Evolutionary conservation across 257 asterid species (phyloP), one percentile per base, ranked within the genome.

Genomic region (Solanum infundibuliforme): DNA sequence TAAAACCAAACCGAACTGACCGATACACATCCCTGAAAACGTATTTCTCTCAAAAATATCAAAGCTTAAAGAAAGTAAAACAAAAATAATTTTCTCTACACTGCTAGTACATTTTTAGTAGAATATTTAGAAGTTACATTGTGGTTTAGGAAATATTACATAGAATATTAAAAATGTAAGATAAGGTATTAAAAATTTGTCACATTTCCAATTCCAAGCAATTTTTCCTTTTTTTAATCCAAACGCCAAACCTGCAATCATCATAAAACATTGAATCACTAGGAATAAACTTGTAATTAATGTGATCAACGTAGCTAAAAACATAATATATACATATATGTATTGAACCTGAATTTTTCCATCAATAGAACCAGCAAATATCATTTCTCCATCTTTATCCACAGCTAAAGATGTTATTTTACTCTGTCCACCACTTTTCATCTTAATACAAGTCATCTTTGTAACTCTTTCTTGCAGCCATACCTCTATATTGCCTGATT

Each of bases 311-410:
- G 46, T 31, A 84, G 36, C 43, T 31, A 35, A 62, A 14, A 39
- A 7, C 35, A 69, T n/a, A n/a, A 25, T 68, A 68, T 27, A 41
- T 38, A 5, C 6, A 36, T 41, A 5, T 10, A 1, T 20, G 60
- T 34, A 29, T 34, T 31, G 75, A 84, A 95, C 98, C 97, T 93
- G 97, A 43, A 94, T 91, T 91, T 88, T 94, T 76, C 96, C 98
- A 72, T 95, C 98, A 0, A 93, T 91, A 27, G 93, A 93, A 32
- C 95, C 98, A 9, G 95, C 93, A 86, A 94, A 95, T 32, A 94
- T 94, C 95, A 93, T 94, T 43, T 94, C 95, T 25, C 95, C 96
- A 38, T 92, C 92, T 32, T 81, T 29, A 87, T 94, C 98, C 5
- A 94, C 90, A 27, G 94, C 90, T 20, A 94, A 79, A 43, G 94